Evolutionary conservation across 1,139 yeast species (phyloP), one percentile per base, ranked within the genome.

Genomic region (Diutina siamensis): DNA sequence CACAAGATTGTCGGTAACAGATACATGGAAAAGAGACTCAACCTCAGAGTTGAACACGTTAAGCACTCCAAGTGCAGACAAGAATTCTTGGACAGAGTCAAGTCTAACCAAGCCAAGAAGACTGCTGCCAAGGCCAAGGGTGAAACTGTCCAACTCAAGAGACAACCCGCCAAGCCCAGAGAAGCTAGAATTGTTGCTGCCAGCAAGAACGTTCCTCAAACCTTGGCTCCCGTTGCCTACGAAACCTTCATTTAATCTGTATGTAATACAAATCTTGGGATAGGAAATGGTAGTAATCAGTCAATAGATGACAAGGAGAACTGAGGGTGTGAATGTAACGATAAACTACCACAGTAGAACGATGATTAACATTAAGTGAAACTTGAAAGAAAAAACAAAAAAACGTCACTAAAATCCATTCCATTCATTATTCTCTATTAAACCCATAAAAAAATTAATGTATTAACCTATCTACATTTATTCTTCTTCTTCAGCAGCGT

Each of bases 41-140:
- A 87, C 85, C 78, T 92, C 74, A 92, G 97, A 78, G 81, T 92
- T 67, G 98, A 92, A 80, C 98, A 92, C 79, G 79, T 92, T 67
- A 89, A 88, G 80, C 98, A 92, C 88, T 92, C 98, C 67, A 92
- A 92, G 78, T 92, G 98, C 81, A 92, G 98, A 79, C 87, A 86
- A 74, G 97, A 92, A 76, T 92, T 92, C 76, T 80, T 92, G 74
- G 83, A 85, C 83, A 88, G 98, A 80, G 98, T 92, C 67, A 89
- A 88, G 81, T 68, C 83, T 65, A 92, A 92, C 76, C 96, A 95
- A 70, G 92, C 87, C 63, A 80, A 78, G 77, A 85, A 83, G 79
- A 74, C 72, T 64, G 97, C 84, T 72, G 98, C 98, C 61, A 89
- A 88, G 81, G 92, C 84, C 58, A 76, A 82, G 68, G 98, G 98